Conservation (phyloP, 495 filamentous ascomycete species). For the Trichoderma gamsii region DNA sequence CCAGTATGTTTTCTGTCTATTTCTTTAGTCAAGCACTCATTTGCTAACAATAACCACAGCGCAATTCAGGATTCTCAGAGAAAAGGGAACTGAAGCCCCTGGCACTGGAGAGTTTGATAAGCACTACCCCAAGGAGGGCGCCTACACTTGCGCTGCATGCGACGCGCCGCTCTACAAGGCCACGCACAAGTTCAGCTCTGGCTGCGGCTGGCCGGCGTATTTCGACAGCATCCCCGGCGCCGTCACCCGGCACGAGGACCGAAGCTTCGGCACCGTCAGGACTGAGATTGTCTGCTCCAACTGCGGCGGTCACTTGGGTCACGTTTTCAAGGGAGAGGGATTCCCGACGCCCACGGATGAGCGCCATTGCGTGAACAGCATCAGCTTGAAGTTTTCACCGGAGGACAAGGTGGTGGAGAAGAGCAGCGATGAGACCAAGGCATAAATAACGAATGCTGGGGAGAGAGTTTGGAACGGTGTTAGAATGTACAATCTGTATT, state of each 20-base stretch:
- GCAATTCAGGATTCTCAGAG: slow-evolving; percentile 86
- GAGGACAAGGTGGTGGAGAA: slow-evolving; percentile 45
- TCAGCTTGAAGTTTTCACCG: slow-evolving; percentile 74
- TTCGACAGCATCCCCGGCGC: slow-evolving; percentile 90
- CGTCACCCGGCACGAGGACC: slow-evolving; percentile 72
- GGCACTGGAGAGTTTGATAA: slow-evolving; percentile 79
- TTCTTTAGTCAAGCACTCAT: slow-evolving; percentile 5
- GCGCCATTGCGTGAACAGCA: slow-evolving; percentile 93
- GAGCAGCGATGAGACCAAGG: background rate
- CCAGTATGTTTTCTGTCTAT: slow-evolving; percentile 45
- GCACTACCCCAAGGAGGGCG: slow-evolving; percentile 65
- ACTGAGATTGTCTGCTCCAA: slow-evolving; percentile 91
- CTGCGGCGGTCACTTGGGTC: slow-evolving; percentile 92
- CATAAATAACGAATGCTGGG: background rate
- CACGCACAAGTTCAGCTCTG: slow-evolving; percentile 87
- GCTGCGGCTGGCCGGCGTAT: slow-evolving; percentile 97
- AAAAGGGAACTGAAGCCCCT: slow-evolving; percentile 84
- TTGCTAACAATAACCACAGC: slow-evolving; percentile 44
- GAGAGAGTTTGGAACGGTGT: background rate
- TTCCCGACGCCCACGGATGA: slow-evolving; percentile 88
- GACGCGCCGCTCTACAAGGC: slow-evolving; percentile 83
- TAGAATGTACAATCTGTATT: background rate
- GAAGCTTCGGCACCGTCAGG: slow-evolving; percentile 70
- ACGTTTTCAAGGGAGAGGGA: slow-evolving; percentile 96
- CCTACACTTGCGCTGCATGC: slow-evolving; percentile 84